Conservation (phyloP, 768 basidiomycete species). For the Tricholoma sp. region DNA sequence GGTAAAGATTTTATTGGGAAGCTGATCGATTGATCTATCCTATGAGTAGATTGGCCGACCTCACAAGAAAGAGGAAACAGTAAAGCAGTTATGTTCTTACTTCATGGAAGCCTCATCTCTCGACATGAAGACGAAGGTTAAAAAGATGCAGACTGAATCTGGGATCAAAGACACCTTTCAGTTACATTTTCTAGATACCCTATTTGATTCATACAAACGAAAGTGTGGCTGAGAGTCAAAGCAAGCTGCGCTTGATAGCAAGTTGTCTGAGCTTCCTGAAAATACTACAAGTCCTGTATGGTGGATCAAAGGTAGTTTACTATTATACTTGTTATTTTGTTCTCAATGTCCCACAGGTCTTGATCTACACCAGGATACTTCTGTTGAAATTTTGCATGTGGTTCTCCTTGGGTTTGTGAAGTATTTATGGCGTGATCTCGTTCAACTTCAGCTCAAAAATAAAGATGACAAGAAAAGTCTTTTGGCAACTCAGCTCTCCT, state of each 20-base stretch:
- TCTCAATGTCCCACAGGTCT: too few relatives aligned
- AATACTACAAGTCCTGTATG: slow-evolving; percentile 31
- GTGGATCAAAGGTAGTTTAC: slow-evolving; percentile 12
- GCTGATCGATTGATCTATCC: not conserved
- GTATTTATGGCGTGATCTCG: slow-evolving; percentile 47
- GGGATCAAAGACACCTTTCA: not conserved
- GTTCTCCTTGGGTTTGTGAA: slow-evolving; percentile 42
- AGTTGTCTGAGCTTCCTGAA: slow-evolving; percentile 10
- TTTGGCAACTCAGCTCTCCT: slow-evolving; percentile 17
- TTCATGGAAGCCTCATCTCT: not conserved
- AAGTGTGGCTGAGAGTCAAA: slow-evolving; percentile 5
- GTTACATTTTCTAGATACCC: not conserved
- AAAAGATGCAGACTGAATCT: not conserved
- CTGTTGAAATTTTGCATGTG: slow-evolving; percentile 40
- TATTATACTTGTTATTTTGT: too few relatives aligned
- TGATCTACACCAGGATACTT: slow-evolving; percentile 38
- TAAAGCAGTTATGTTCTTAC: not conserved
- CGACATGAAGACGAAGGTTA: not conserved
- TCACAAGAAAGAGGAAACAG: not conserved
- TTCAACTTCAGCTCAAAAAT: slow-evolving; percentile 19
- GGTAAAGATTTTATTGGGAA: not conserved
- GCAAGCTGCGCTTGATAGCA: slow-evolving; percentile 5
- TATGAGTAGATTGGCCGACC: not conserved
- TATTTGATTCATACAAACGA: not conserved
- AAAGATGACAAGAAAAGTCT: slow-evolving; percentile 22